Evolutionary conservation across 1,139 yeast genomes (phyloP), one percentile per base, ranked within the genome.

Genomic region (Keqinozyma sinolaborantium): DNA sequence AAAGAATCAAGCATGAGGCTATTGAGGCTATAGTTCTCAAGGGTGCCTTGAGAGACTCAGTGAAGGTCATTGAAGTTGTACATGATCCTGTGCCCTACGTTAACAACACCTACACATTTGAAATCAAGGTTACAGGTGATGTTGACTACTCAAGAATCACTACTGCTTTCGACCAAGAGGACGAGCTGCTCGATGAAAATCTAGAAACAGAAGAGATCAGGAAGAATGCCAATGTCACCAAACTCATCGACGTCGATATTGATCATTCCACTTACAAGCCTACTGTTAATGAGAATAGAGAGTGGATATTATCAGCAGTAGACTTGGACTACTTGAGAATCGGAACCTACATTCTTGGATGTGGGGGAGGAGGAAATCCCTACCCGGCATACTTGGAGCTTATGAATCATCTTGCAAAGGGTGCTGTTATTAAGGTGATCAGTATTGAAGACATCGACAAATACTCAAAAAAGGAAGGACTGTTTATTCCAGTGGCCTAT

Each of bases 341-440:
- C 24, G 76, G 76, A 3, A 50, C 65, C 24, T 70, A 70, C 40
- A 64, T 70, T 32, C 52, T 70, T 11, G 76, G 76, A 2, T 64
- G 73, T 44, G 76, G 74, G 4, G 76, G 76, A 13, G 76, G 76
- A 14, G 76, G 76, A 14, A 58, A 59, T 27, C 73, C 76, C n/a
- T 64, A 69, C 37, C 52, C 70, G 3, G 51, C 51, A 16, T 64
- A 47, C 34, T 46, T 70, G 15, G 65, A 62, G 24, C 48, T 58
- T 1, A 50, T 61, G 30, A 56, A 60, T 29, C 41, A 55, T 32
- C 27, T 69, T 6, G 41, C 59, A 24, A 33, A 44, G 3, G 75
- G 75, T 2, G 54, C 50, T 12, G 37, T 34, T 2, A 47, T 67
- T 25, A 52, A 38, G 28, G 64, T 70, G 10, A 52, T 65, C 28